phyloP scores from a whole-genome alignment of 2,329 filamentous ascomycete genomes.

The Zasmidium cellare region DNA sequence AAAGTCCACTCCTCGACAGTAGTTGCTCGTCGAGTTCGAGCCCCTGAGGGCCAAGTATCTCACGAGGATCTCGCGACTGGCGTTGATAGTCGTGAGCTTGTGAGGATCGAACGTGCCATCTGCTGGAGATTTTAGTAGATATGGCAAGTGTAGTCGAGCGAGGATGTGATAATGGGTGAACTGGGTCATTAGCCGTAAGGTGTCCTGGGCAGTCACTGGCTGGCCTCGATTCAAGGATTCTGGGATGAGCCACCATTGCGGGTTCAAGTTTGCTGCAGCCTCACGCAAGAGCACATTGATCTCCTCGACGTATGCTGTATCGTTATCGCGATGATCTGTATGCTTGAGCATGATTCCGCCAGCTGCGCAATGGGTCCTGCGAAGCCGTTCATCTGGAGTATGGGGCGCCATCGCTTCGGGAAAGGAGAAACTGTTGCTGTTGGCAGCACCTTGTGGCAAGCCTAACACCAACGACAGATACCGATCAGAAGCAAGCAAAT shows the following conservation, averaged over 20 bases:
- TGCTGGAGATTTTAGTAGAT: not conserved
- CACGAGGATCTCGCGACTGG: not conserved
- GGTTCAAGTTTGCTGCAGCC: not conserved
- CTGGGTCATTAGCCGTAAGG: not conserved
- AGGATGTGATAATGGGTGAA: constrained; percentile 2
- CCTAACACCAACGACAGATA: constrained; percentile 4
- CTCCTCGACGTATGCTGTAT: not conserved
- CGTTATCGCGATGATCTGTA: not conserved
- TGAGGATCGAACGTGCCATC: not conserved
- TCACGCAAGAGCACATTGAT: not conserved
- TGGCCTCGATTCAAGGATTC: not conserved
- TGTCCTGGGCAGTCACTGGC: not conserved
- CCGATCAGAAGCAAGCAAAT: constrained; percentile 1
- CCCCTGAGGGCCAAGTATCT: not conserved
- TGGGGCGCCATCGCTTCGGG: not conserved
- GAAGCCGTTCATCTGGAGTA: not conserved
- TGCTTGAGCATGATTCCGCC: not conserved
- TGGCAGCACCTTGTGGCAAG: not conserved
- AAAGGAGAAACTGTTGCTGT: not conserved
- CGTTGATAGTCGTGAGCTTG: not conserved
- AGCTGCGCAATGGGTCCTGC: not conserved
- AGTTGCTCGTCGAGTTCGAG: not conserved
- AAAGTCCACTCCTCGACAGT: constrained; percentile 6
- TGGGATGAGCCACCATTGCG: constrained; percentile 3
- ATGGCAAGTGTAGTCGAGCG: not conserved